Base-by-base conservation (phyloP, 768 basidiomycete genomes). In the Tephrocybe sp. region DNA sequence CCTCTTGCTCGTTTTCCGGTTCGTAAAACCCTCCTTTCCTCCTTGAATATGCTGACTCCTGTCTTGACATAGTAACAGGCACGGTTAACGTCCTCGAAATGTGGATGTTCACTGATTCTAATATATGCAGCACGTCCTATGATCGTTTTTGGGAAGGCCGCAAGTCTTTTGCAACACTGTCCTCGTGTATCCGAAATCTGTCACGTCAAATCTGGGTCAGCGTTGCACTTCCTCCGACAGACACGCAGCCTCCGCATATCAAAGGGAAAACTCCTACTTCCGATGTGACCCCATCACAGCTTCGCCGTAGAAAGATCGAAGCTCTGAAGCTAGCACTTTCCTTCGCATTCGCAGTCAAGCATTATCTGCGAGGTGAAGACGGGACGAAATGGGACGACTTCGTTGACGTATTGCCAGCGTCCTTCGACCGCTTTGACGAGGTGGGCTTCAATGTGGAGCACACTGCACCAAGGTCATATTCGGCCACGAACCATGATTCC, bases 91-190 rank as follows among this genome's bases (percentile, higher is more conserved):
- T 35, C 9, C 34, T 15, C 15, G 11, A n/a, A 19, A 4, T 19
- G 7, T 9, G 24, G 18, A 4, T 12, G 32, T 38, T 27, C 26
- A 16, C 27, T 34, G 6, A 45, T 4, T 1, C 30, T 18, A 9
- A 7, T 34, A 16, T 44, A 42, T 52, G 56, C 49, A 90, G 86
- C 44, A 92, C 89, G 19, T 91, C 89, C 7, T 93, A 92, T 58
- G 89, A 92, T 59, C 84, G 89, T 27, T 92, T 85, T 60, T 90
- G 85, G 77, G 92, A 94, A 71, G 94, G 93, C 40, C 77, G 94
- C 56, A 96, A 89, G 66, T 81, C 84, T 35, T 94, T 94, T 61
- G 84, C 86, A 0, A 59, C 80, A 7, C 64, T 95, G 48, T 82
- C 78, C 9, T 79, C 90, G 12, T 83, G 86, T 60, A 81, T 83